Evolutionary conservation across 169 alveolate species (phyloP).

Genomic region (Plasmodium blacklocki): DNA sequence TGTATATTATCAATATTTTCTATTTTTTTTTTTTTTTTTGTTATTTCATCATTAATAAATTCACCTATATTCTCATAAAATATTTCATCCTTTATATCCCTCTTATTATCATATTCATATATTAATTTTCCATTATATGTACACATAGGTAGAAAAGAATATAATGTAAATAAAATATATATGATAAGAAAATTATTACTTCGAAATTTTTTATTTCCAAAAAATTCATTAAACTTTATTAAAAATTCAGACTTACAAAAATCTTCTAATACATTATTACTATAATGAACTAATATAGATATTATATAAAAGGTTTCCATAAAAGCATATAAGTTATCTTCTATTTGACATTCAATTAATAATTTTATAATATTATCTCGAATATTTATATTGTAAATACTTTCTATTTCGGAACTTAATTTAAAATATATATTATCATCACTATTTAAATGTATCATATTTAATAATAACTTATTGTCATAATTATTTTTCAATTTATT

Average conservation of each 20-base stretch:
- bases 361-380: constrained; percentile 63
- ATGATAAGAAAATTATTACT: constrained; percentile 50
- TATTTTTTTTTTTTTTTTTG: background rate
- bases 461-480: constrained; percentile 18
- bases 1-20: background rate
- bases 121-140: constrained; percentile 42
- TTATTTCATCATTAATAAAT: background rate
- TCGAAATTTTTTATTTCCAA: constrained; percentile 43
- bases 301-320: constrained; percentile 75
- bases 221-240: constrained; percentile 34
- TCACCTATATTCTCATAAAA: background rate
- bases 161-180: constrained; percentile 64
- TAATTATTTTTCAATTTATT: background rate
- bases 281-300: constrained; percentile 58
- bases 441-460: constrained; percentile 51
- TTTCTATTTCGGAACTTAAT: constrained; percentile 69
- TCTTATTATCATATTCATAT: constrained; percentile 43
- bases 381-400: constrained; percentile 63
- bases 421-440: constrained; percentile 46
- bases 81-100: constrained; percentile 19
- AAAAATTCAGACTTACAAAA: constrained; percentile 64
- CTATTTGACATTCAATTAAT: constrained; percentile 70
- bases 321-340: constrained; percentile 73
- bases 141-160: constrained; percentile 71
- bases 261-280: constrained; percentile 55